These are phyloP conservation scores for Piloderma croceum DNA, from an alignment of 768 basidiomycete genomes.

Conservation along the genomic window DNA sequence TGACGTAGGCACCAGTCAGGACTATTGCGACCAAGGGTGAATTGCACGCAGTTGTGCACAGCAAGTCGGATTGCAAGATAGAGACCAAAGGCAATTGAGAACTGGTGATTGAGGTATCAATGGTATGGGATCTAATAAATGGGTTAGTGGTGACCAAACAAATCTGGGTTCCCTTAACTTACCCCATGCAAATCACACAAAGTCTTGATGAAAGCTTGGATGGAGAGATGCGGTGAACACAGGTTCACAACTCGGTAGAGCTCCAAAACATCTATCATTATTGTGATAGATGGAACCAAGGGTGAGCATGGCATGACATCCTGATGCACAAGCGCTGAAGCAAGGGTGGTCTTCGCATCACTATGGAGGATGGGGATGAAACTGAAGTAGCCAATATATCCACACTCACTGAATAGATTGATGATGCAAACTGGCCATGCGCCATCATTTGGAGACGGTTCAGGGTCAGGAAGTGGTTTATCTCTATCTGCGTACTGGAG, in stretches of 20 bases:
- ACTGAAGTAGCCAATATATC: neutral
- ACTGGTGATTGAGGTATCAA: conserved; percentile 12
- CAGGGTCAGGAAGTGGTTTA: neutral
- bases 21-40: conserved; percentile 10
- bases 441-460: neutral
- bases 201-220: conserved; percentile 15
- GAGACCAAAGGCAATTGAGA: conserved; percentile 20
- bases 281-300: neutral
- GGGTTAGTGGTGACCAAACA: neutral
- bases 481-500: no score
- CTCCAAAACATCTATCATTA: conserved; percentile 4
- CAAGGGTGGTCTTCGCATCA: neutral
- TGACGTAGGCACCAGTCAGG: conserved; percentile 20
- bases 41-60: conserved; percentile 11
- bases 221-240: conserved; percentile 11
- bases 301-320: neutral
- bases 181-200: conserved; percentile 15
- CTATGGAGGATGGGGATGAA: neutral
- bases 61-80: conserved; percentile 19
- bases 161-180: neutral
- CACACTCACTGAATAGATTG: conserved; percentile 4
- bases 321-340: neutral
- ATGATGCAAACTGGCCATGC: neutral
- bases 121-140: conserved; percentile 4
- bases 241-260: conserved; percentile 8